Conservation (phyloP, 2,329 filamentous ascomycete genomes). For the Sporothrix euskadiensis region DNA sequence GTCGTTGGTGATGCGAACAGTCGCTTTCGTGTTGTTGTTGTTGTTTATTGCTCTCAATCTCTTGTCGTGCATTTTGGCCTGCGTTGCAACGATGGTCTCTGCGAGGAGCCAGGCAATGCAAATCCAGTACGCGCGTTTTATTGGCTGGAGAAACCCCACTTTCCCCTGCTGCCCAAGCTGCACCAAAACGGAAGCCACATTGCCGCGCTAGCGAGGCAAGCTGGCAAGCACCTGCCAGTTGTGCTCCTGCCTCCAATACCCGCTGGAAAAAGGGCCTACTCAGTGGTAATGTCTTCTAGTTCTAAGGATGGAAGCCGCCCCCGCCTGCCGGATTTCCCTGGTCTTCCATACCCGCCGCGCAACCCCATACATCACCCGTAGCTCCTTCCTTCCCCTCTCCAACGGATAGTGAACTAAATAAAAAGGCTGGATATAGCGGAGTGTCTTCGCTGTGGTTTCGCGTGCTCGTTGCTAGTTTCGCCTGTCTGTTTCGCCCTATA, state of each 20-base stretch:
- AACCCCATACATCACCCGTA: neutral
- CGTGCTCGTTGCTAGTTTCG: slow-evolving; percentile 11
- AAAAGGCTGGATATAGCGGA: slow-evolving; percentile 9
- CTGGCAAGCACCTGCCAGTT: neutral
- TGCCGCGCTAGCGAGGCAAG: neutral
- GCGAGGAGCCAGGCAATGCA: neutral
- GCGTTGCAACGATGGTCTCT: neutral
- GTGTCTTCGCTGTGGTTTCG: slow-evolving; percentile 6
- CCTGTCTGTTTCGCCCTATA: slow-evolving; percentile 4
- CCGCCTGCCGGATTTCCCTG: slow-evolving; percentile 17
- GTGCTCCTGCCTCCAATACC: slow-evolving; percentile 5
- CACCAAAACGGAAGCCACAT: slow-evolving; percentile 2
- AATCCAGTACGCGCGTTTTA: neutral
- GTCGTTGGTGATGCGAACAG: slow-evolving; percentile 7
- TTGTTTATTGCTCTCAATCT: slow-evolving; percentile 18
- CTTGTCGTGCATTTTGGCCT: neutral
- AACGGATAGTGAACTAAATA: slow-evolving; percentile 9
- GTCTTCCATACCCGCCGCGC: neutral
- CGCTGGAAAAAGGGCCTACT: neutral
- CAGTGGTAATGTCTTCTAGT: neutral
- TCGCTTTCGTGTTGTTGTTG: slow-evolving; percentile 19
- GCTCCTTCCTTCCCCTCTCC: neutral
- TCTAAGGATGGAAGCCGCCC: neutral
- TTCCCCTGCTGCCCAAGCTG: neutral
- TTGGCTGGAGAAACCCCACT: neutral